Evolutionary conservation across 345 rosid genomes (phyloP).

Genomic region (Eucalyptus cloeziana): DNA sequence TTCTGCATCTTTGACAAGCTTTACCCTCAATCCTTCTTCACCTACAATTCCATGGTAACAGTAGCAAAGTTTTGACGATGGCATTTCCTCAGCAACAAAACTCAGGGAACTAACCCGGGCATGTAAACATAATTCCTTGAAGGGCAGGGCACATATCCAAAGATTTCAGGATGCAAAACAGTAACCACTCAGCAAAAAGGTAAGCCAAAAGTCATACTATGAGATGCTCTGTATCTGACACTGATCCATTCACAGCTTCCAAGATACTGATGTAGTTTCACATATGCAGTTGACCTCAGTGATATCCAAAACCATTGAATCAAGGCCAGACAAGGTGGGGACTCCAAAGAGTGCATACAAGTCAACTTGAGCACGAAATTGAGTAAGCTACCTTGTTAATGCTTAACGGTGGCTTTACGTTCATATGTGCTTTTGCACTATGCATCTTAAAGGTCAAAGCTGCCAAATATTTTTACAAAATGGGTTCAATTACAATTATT

Average conservation of each 20-base stretch:
- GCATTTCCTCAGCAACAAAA: background rate
- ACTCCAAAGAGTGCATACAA: background rate
- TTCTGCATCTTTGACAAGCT: background rate
- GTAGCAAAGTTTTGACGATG: background rate
- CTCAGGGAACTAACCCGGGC: background rate
- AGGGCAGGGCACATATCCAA: background rate
- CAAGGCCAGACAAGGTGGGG: background rate
- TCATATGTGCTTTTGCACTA: background rate
- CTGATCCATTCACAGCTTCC: background rate
- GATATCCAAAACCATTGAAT: background rate
- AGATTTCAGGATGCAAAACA: background rate
- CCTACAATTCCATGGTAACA: background rate
- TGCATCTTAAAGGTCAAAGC: background rate
- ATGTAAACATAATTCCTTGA: background rate
- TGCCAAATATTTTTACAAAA: background rate
- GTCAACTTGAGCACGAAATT: background rate
- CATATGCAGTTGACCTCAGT: background rate
- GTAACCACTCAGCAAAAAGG: background rate
- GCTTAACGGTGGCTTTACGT: background rate
- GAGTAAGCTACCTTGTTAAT: background rate
- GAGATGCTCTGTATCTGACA: background rate
- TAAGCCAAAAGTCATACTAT: background rate
- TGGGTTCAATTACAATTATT: background rate
- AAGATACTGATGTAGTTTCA: background rate
- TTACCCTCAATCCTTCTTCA: background rate